Percentiles rank a stretch among this genome's conserved stretches.
Evolutionary conservation across 352 stramenopile species (phyloP).

Genomic region (Globisporangium heterothallicum): DNA sequence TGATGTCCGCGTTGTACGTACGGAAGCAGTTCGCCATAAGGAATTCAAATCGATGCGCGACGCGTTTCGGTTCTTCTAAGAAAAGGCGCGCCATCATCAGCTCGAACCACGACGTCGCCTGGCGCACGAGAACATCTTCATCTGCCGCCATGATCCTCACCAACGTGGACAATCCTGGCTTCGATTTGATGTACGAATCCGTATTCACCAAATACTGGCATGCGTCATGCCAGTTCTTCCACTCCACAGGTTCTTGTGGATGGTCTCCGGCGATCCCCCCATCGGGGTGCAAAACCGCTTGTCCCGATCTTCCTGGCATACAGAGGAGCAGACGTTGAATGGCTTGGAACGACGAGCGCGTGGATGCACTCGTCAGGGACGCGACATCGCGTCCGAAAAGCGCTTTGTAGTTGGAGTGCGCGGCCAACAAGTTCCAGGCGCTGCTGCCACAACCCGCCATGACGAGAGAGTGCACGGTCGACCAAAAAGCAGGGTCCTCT

Average conservation of each 20-base stretch:
- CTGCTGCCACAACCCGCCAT: slow-evolving; percentile 41
- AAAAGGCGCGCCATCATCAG: slow-evolving; percentile 77
- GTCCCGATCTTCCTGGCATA: slow-evolving; percentile 42
- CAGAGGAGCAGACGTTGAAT: slow-evolving; percentile 59
- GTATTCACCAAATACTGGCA: slow-evolving; percentile 53
- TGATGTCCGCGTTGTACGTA: slow-evolving; percentile 29
- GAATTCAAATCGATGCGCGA: slow-evolving; percentile 72
- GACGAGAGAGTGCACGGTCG: slow-evolving; percentile 51
- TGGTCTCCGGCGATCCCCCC: slow-evolving; percentile 2
- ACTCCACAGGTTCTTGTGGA: slow-evolving; percentile 25
- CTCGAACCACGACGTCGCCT: slow-evolving; percentile 64
- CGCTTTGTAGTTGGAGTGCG: slow-evolving; percentile 52
- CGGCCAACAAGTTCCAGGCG: slow-evolving; percentile 55
- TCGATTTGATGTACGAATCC: slow-evolving; percentile 44
- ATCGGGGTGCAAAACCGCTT: slow-evolving; percentile 7
- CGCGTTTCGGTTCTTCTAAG: slow-evolving; percentile 66
- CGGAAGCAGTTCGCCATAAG: slow-evolving; percentile 74
- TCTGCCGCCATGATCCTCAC: slow-evolving; percentile 55
- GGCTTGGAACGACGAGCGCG: slow-evolving; percentile 41
- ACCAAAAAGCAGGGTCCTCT: slow-evolving; percentile 52
- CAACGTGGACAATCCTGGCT: slow-evolving; percentile 40
- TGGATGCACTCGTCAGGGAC: slow-evolving; percentile 38
- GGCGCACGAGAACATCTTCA: slow-evolving; percentile 29
- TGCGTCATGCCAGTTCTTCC: slow-evolving; percentile 63
- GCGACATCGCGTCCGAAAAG: slow-evolving; percentile 34